A percentile compares a stretch with the other conserved stretches of the same genome.
These are phyloP conservation scores for Ogataea philodendri DNA, from an alignment of 805 yeast genomes.

Conservation along the genomic window DNA sequence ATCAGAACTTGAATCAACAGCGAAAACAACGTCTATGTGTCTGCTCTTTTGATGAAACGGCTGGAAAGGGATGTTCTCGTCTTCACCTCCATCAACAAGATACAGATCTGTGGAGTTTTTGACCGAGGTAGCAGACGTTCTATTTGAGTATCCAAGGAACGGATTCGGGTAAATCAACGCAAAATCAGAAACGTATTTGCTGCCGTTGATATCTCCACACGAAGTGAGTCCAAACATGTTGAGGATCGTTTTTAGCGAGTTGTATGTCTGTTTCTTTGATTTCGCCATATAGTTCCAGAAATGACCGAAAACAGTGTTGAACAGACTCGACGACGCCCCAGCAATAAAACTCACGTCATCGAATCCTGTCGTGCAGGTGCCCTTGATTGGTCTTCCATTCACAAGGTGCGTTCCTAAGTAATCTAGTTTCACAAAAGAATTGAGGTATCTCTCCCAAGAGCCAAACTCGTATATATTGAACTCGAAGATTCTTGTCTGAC, in stretches of 20 bases:
- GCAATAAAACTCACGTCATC: conserved; percentile 60
- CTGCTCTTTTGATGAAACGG: conserved; percentile 40
- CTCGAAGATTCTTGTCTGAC: conserved; percentile 51
- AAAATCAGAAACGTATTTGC: conserved; percentile 46
- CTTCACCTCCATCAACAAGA: conserved; percentile 47
- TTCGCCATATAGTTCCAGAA: conserved; percentile 40
- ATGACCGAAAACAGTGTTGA: conserved; percentile 52
- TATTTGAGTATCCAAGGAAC: conserved; percentile 37
- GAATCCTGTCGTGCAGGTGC: conserved; percentile 46
- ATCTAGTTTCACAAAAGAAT: conserved; percentile 47
- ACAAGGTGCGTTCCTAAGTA: conserved; percentile 50
- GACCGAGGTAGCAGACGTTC: conserved; percentile 13
- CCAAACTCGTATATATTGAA: conserved; percentile 68
- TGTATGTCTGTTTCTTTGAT: conserved; percentile 34
- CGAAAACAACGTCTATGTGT: conserved; percentile 38
- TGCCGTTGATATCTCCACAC: conserved; percentile 34
- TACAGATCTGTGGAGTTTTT: conserved; percentile 24
- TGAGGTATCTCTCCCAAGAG: conserved; percentile 53
- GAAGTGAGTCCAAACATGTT: conserved; percentile 45
- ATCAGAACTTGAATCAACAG: conserved; percentile 52
- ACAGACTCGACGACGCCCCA: conserved; percentile 63
- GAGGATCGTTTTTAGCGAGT: conserved; percentile 37
- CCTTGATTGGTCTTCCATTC: conserved; percentile 41
- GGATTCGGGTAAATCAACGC: conserved; percentile 65
- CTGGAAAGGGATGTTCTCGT: conserved; percentile 47